Evolutionary conservation across 2,329 filamentous ascomycete species (phyloP), one percentile per base, ranked within the genome.

Genomic region (Neopestalotiopsis rosae): DNA sequence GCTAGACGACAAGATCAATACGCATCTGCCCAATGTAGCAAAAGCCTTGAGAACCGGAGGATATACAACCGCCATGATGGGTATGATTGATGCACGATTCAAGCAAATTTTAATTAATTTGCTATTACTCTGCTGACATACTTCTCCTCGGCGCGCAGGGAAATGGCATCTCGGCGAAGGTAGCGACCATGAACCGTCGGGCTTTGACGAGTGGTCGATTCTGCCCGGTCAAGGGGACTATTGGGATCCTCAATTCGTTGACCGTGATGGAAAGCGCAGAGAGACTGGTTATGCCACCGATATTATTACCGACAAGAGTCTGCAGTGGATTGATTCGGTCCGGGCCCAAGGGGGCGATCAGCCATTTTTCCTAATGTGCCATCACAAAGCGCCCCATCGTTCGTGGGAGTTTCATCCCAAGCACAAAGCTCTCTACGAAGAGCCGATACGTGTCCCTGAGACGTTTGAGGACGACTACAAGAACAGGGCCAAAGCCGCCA

Each of bases 151-250:
- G 4, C 6, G 13, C 6, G 17, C 5, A 61, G 57, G 61, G 12
- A 88, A 88, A 72, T 87, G 85, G 85, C 85, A 87, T 71, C 74
- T 88, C 14, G 85, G 85, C 3, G 85, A 88, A 71, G 85, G 84
- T 0, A 69, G 71, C 2, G 75, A 72, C 0, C 82, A 86, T 65
- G 79, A 85, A 68, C 86, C 86, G 0, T 82, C 81, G 0, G 86
- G 85, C 0, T 87, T 87, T 45, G 85, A 87, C 72, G 82, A 85
- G 72, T 88, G 85, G 85, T 80, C 78, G n/a, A 78, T 87, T 4
- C 70, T 88, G 0, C 85, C 85, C 0, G 85, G 85, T 0, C 86
- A 87, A 71, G 85, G 86, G 24, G 83, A 85, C 40, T 87, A 87
- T 72, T 85, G 80, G 74, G 86, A 87, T 67, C 85, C 86, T 0